Conservation (phyloP, 306 rosid species). For the Cucurbita maxima region DNA sequence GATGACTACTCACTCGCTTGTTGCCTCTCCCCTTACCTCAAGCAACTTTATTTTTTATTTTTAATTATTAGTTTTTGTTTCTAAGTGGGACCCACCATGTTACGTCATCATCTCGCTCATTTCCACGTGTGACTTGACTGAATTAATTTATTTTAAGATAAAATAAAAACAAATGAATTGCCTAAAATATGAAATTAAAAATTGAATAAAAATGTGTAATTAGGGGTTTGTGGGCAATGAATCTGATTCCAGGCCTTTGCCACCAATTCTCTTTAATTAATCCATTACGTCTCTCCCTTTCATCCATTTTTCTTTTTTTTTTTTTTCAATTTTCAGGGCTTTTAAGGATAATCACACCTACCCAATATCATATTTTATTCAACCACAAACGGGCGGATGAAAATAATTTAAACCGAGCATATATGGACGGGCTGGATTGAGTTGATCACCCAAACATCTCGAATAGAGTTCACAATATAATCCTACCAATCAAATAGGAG, state of each 20-base stretch:
- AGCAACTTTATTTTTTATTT: neutral
- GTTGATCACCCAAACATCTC: too few relatives aligned
- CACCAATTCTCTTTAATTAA: neutral
- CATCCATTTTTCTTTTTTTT: neutral
- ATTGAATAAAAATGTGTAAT: too few relatives aligned
- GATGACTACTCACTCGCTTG: neutral
- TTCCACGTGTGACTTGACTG: neutral
- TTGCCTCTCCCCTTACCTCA: neutral
- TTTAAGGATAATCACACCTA: neutral
- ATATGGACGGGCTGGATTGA: too few relatives aligned
- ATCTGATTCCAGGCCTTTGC: neutral
- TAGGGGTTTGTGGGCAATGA: neutral
- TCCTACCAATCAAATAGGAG: too few relatives aligned
- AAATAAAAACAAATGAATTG: too few relatives aligned
- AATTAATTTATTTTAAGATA: neutral
- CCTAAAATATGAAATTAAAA: too few relatives aligned
- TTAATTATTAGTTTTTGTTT: neutral
- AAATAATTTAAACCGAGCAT: too few relatives aligned
- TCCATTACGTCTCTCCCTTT: neutral
- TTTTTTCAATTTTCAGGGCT: neutral
- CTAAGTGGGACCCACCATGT: neutral
- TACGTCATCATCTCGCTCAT: neutral
- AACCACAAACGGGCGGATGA: too few relatives aligned
- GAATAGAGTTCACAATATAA: too few relatives aligned
- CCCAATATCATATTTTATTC: neutral